A percentile compares a stretch with the other conserved stretches of the same genome.
Evolutionary conservation across 192 early-diverging fungal genomes (phyloP).

Genomic region (Coemansia sp.): DNA sequence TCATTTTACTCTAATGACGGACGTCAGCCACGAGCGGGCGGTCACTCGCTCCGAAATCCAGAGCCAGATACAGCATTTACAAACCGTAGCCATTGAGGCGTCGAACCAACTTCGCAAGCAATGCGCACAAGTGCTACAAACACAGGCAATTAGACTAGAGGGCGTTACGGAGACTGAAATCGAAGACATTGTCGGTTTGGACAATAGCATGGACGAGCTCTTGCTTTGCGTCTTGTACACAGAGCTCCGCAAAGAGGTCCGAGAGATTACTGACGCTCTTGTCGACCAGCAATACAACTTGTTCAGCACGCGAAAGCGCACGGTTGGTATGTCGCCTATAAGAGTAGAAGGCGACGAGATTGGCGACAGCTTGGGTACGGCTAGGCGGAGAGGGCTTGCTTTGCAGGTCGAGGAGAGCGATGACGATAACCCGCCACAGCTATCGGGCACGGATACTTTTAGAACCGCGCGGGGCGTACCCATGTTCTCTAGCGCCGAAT

Average conservation of each 20-base stretch:
- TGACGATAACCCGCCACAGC: constrained; percentile 14
- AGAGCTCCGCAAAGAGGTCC: constrained; percentile 45
- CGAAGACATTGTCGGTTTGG: constrained; percentile 19
- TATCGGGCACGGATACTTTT: constrained; percentile 37
- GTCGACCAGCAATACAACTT: constrained; percentile 29
- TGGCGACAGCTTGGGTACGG: constrained; percentile 9
- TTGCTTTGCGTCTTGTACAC: constrained; percentile 43
- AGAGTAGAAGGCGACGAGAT: not conserved
- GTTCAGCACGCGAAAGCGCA: constrained; percentile 21
- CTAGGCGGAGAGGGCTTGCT: not conserved
- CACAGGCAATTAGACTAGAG: constrained; percentile 42
- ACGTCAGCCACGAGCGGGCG: constrained; percentile 4
- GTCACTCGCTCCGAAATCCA: constrained; percentile 13
- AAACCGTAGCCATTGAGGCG: constrained; percentile 42
- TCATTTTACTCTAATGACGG: not conserved
- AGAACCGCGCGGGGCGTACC: constrained; percentile 36
- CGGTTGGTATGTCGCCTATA: constrained; percentile 4
- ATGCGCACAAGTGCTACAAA: constrained; percentile 30
- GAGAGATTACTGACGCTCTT: constrained; percentile 31
- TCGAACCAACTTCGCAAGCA: constrained; percentile 40
- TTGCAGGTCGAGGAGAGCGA: not conserved
- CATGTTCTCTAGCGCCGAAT: constrained; percentile 7
- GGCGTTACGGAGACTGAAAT: constrained; percentile 44
- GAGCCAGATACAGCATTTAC: constrained; percentile 36
- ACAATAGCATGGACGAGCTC: constrained; percentile 42